Conservation (phyloP, 2,329 filamentous ascomycete genomes). For the Hypoxylon sp. region DNA sequence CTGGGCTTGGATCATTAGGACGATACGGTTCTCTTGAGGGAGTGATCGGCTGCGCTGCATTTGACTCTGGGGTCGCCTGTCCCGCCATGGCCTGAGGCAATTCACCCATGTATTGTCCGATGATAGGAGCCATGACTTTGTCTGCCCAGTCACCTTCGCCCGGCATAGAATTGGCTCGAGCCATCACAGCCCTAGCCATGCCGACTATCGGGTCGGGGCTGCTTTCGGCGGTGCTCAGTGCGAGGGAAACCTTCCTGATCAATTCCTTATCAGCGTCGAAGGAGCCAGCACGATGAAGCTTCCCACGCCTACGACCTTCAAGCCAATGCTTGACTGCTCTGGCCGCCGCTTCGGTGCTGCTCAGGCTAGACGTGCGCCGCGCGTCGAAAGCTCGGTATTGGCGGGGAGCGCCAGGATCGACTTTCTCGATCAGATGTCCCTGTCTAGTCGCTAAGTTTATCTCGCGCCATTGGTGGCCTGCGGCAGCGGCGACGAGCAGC, state of each 20-base stretch:
- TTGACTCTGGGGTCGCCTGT: background rate
- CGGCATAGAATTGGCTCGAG: background rate
- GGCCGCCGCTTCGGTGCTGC: slow-evolving; percentile 32
- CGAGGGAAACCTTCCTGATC: background rate
- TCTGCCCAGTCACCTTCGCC: slow-evolving; percentile 21
- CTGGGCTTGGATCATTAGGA: slow-evolving; percentile 15
- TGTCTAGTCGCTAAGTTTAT: slow-evolving; percentile 25
- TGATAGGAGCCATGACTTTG: slow-evolving; percentile 11
- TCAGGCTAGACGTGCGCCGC: slow-evolving; percentile 32
- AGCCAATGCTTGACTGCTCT: slow-evolving; percentile 36
- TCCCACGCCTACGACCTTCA: slow-evolving; percentile 10
- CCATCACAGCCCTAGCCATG: slow-evolving; percentile 20
- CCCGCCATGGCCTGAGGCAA: background rate
- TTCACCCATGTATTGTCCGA: slow-evolving; percentile 5
- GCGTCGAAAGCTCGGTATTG: slow-evolving; percentile 26
- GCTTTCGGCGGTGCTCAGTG: background rate
- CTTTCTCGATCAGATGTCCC: slow-evolving; percentile 20
- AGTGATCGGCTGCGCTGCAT: background rate
- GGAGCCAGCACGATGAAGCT: background rate
- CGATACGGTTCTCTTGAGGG: slow-evolving; percentile 14
- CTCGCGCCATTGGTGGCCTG: slow-evolving; percentile 41
- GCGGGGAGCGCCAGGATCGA: slow-evolving; percentile 14
- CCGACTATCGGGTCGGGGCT: background rate
- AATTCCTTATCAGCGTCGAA: background rate
- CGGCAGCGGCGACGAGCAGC: slow-evolving; percentile 42